Evolutionary conservation across 768 basidiomycete species (phyloP), one percentile per base, ranked within the genome.

Genomic region (Boletus pseudo-olivaceus): DNA sequence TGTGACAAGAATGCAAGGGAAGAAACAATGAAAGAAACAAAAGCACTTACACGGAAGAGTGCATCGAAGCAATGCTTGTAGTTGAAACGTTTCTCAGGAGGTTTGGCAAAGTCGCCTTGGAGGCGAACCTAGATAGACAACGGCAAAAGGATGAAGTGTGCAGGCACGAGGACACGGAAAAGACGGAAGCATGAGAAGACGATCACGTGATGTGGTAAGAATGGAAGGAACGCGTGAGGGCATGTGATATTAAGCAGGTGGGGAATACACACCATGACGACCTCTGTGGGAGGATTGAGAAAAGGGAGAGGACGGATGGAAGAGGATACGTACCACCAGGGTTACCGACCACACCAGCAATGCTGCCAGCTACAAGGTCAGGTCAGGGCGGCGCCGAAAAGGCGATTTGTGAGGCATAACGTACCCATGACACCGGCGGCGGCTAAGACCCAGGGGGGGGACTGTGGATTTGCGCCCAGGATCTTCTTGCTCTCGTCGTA

Each of bases 31-130:
- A 38, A 51, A 39, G 23, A 12, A 30, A 30, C 7, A 7, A n/a
- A 57, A 53, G 10, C 0, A 80, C 87, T 72, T 67, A 92, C 90
- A 49, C 91, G 76, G 74, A 84, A 90, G 14, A 96, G 75, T 0
- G 92, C 93, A 73, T 95, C 92, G 50, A 95, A 82, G 60, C 87
- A 89, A 68, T 95, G 80, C 74, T 90, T 90, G 70, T 96, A 96
- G 63, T 91, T 90, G 75, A 93, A 88, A 41, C 90, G 79, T 70
- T 91, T 90, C 73, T 91, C 90, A 9, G 86, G 84, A 1, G 90
- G 82, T 68, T 94, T 95, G 7, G 90, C 92, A 62, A 90, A 87
- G 72, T 96, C 93, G 35, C 88, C 92, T 72, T 95, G 93, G 56
- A 96, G 78, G 50, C 93, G 87, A 40, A 94, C 80, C 78, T 80